Percentiles rank a stretch among this genome's conserved stretches.
These are phyloP conservation scores for Solanum megistacrolobum DNA, from an alignment of 257 asterid species.

Conservation along the genomic window DNA sequence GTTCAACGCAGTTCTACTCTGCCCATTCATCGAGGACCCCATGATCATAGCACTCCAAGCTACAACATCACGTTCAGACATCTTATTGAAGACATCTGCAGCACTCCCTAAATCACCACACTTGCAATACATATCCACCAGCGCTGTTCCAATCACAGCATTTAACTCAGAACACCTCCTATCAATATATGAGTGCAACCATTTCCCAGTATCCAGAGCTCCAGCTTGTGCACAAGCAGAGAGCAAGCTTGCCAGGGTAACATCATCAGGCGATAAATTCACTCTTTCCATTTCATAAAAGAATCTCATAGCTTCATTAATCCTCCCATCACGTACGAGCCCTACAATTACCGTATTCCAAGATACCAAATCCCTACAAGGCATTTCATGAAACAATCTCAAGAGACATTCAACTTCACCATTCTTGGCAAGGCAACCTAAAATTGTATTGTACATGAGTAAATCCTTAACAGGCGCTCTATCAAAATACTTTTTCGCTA, in stretches of 20 bases:
- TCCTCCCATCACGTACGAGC: conserved; percentile 6
- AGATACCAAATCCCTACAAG: conserved; percentile 8
- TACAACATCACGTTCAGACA: conserved; percentile 7
- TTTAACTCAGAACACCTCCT: background rate
- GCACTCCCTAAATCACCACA: conserved; percentile 12
- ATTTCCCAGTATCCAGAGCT: conserved; percentile 9
- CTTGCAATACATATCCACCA: conserved; percentile 13
- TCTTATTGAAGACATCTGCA: conserved; percentile 2
- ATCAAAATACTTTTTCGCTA: conserved; percentile 5
- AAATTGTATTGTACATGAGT: conserved; percentile 7
- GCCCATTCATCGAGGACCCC: conserved; percentile 17
- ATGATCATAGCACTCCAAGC: conserved; percentile 19
- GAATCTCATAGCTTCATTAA: conserved; percentile 11
- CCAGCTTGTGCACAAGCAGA: conserved; percentile 15
- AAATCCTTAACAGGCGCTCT: conserved; percentile 10
- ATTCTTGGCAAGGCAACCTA: conserved; percentile 8
- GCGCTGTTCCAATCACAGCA: conserved; percentile 3
- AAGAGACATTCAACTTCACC: conserved; percentile 4
- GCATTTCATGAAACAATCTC: conserved; percentile 7
- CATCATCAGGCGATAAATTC: conserved; percentile 8
- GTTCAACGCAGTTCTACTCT: conserved; percentile 6
- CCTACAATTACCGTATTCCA: conserved; percentile 16
- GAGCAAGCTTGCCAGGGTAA: conserved; percentile 5
- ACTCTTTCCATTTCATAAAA: conserved; percentile 4
- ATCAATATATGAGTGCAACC: conserved; percentile 7